Evolutionary conservation across 169 alveolate genomes (phyloP).

Genomic region (Cryptosporidium baileyi): DNA sequence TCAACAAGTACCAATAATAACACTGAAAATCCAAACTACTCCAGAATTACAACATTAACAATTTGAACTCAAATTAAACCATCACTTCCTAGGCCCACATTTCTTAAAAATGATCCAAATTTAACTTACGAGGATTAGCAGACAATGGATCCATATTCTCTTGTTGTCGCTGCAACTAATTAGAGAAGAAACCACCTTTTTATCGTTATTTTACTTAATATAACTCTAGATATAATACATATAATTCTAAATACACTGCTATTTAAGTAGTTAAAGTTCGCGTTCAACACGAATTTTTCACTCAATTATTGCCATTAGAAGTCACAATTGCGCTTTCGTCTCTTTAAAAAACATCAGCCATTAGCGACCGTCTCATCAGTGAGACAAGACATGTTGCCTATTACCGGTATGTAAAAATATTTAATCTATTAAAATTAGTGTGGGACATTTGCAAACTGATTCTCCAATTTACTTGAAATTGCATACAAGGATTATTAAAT

Average conservation of each 20-base stretch:
- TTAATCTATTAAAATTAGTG: neutral
- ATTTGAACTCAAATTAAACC: neutral
- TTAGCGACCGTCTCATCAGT: constrained; percentile 43
- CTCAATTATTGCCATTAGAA: neutral
- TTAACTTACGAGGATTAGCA: constrained; percentile 70
- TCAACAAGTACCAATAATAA: neutral
- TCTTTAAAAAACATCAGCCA: constrained; percentile 1
- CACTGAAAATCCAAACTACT: neutral
- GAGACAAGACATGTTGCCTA: constrained; percentile 37
- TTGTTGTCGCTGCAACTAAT: neutral
- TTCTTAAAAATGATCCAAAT: neutral
- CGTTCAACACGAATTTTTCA: neutral
- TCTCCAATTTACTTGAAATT: no score
- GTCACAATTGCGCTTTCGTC: constrained; percentile 27
- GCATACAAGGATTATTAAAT: no score
- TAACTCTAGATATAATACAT: no score
- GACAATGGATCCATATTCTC: constrained; percentile 50
- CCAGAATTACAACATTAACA: neutral
- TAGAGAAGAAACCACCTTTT: constrained; percentile 1
- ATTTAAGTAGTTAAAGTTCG: no score
- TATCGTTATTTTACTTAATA: no score
- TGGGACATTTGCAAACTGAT: no score
- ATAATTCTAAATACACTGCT: no score
- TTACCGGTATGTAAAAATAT: constrained; percentile 26
- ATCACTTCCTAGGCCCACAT: neutral